Conservation (phyloP, 768 basidiomycete species). For the Paxillus rubicundulus region DNA sequence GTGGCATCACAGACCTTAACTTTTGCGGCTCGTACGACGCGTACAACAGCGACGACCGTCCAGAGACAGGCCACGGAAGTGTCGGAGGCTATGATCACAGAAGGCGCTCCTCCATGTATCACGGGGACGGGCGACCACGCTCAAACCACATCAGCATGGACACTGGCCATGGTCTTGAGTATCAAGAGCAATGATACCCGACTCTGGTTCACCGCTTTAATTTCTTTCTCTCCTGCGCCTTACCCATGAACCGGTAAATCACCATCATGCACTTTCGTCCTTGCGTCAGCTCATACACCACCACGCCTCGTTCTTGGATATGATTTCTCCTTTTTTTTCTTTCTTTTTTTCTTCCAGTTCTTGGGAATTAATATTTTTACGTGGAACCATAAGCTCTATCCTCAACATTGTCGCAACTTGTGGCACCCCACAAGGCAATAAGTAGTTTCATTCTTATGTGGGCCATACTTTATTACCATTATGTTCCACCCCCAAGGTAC, state of each 20-base stretch:
- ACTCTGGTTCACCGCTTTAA: neutral
- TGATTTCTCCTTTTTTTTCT: conserved; percentile 1
- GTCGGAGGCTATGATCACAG: conserved; percentile 22
- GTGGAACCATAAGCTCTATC: conserved; percentile 1
- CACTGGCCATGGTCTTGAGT: conserved; percentile 10
- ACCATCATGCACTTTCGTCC: conserved; percentile 1
- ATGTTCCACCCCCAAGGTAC: conserved; percentile 19
- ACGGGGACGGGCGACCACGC: conserved; percentile 16
- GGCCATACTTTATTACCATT: conserved; percentile 28
- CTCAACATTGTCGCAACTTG: conserved; percentile 5
- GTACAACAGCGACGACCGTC: conserved; percentile 38
- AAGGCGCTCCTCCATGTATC: conserved; percentile 8
- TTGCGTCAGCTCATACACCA: neutral
- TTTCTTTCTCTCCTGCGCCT: neutral
- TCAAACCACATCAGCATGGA: conserved; percentile 14
- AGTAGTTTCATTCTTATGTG: conserved; percentile 23
- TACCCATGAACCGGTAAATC: neutral
- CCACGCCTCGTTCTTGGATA: conserved; percentile 6
- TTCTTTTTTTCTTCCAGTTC: neutral
- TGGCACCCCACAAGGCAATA: conserved; percentile 9
- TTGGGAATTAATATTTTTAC: conserved; percentile 3
- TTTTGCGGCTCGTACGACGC: conserved; percentile 34
- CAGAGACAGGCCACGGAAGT: conserved; percentile 41
- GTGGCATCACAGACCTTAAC: conserved; percentile 10
- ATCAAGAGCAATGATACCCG: conserved; percentile 3